phyloP scores from a whole-genome alignment of 495 filamentous ascomycete species.

The Aspergillus incahuasiensis region DNA sequence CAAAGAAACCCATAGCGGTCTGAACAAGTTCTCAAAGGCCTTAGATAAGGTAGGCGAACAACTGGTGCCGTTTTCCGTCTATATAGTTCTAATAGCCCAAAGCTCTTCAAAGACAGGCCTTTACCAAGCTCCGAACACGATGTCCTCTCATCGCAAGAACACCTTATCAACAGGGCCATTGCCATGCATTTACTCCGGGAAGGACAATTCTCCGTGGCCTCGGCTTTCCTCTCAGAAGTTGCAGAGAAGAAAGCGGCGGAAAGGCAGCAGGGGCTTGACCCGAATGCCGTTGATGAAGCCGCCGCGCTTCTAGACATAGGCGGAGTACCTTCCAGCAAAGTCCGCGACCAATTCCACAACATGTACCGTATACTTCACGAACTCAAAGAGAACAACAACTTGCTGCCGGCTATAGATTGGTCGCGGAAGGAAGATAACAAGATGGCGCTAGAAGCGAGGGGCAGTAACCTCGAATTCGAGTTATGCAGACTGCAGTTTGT shows the following conservation, averaged over 20 bases:
- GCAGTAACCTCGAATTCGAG: constrained; percentile 93
- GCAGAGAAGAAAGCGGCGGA: constrained; percentile 26
- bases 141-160: constrained; percentile 67
- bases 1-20: constrained; percentile 69
- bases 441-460: constrained; percentile 66
- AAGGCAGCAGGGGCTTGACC: constrained; percentile 10
- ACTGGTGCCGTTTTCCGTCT: neutral
- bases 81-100: neutral
- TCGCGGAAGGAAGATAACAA: constrained; percentile 57
- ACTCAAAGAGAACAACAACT: constrained; percentile 62
- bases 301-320: constrained; percentile 40
- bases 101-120: constrained; percentile 74
- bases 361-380: constrained; percentile 89
- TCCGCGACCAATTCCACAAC: constrained; percentile 74
- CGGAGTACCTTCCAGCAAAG: constrained; percentile 55
- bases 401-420: constrained; percentile 83
- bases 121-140: constrained; percentile 75
- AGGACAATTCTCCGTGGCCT: constrained; percentile 84
- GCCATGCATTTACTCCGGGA: constrained; percentile 95
- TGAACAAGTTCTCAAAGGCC: constrained; percentile 76
- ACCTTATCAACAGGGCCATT: constrained; percentile 84
- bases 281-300: constrained; percentile 17
- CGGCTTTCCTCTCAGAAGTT: constrained; percentile 70
- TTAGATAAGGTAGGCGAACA: constrained; percentile 64
- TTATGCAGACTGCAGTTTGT: constrained; percentile 82